phyloP scores from a whole-genome alignment of 169 alveolate genomes.

The Eimeria brunetti region DNA sequence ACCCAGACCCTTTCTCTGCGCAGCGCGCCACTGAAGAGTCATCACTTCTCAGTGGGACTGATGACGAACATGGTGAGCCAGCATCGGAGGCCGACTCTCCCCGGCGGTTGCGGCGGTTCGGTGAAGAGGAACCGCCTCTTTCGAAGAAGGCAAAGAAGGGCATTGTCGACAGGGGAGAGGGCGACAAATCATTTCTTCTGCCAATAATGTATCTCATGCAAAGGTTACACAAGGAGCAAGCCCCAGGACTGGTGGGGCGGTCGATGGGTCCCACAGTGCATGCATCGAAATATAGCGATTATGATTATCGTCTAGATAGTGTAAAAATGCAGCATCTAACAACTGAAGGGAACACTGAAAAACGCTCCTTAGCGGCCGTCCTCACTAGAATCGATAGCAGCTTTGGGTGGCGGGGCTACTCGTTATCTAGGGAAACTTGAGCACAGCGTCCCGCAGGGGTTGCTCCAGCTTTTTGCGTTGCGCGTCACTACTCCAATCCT shows the following conservation, averaged over 20 bases:
- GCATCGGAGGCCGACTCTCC: constrained; percentile 40
- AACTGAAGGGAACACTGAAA: neutral
- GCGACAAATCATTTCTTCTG: constrained; percentile 9
- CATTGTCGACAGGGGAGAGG: constrained; percentile 58
- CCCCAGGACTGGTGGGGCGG: constrained; percentile 64
- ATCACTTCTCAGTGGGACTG: neutral
- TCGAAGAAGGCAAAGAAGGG: constrained; percentile 60
- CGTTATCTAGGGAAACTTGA: neutral
- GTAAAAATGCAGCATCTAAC: neutral
- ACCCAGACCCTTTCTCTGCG: constrained; percentile 34
- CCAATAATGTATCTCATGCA: neutral
- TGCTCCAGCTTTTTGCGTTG: neutral
- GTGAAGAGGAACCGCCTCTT: neutral
- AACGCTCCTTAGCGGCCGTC: neutral
- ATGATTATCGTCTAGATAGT: neutral
- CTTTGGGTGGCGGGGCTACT: neutral
- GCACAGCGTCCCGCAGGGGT: neutral
- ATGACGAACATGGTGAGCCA: constrained; percentile 5
- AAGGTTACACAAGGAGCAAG: neutral
- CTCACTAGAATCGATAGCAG: neutral
- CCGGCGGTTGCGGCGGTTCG: constrained; percentile 46
- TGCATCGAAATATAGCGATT: neutral
- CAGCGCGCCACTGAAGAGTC: constrained; percentile 46
- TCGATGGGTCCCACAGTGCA: constrained; percentile 50
- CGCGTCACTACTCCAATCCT: neutral